Conservation (phyloP, 164 flowering plant genomes). For the Hamamelis virginiana region DNA sequence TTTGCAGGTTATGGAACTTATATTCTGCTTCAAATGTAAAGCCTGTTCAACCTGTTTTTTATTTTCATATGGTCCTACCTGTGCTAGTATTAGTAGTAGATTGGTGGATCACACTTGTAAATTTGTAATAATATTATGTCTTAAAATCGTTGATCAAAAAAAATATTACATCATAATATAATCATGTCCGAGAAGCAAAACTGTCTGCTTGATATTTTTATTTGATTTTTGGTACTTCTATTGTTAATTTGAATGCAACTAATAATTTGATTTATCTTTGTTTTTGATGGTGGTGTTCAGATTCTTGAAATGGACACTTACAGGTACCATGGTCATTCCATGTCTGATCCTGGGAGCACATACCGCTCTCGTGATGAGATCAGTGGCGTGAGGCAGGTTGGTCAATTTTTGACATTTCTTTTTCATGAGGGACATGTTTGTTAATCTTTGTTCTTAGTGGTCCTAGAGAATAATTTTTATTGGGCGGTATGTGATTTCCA, state of each 20-base stretch:
- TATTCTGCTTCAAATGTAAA: too few species aligned
- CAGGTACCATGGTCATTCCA: slow-evolving; percentile 98
- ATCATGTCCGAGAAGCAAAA: too few species aligned
- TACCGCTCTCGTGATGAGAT: slow-evolving; percentile 97
- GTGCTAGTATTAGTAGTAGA: neutral
- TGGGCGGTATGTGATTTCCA: slow-evolving; percentile 21
- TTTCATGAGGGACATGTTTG: neutral
- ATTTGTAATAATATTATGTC: too few species aligned
- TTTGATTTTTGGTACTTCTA: neutral
- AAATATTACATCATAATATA: too few species aligned
- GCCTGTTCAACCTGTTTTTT: neutral
- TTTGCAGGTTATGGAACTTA: too few species aligned
- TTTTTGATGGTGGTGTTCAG: slow-evolving; percentile 39
- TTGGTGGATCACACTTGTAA: neutral
- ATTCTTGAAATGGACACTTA: slow-evolving; percentile 99
- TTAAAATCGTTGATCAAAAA: too few species aligned
- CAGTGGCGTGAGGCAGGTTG: slow-evolving; percentile 87
- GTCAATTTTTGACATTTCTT: slow-evolving; percentile 1
- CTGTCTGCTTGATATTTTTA: neutral
- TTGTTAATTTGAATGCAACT: neutral
- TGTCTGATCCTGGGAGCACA: slow-evolving; percentile 99
- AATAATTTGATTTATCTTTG: neutral
- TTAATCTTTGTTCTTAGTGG: neutral
- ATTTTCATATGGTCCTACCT: neutral
- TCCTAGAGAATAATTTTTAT: slow-evolving; percentile 4